Evolutionary conservation across 228 moss, liverwort and hornwort genomes (phyloP).

Genomic region (Sphagnum magellanicum): DNA sequence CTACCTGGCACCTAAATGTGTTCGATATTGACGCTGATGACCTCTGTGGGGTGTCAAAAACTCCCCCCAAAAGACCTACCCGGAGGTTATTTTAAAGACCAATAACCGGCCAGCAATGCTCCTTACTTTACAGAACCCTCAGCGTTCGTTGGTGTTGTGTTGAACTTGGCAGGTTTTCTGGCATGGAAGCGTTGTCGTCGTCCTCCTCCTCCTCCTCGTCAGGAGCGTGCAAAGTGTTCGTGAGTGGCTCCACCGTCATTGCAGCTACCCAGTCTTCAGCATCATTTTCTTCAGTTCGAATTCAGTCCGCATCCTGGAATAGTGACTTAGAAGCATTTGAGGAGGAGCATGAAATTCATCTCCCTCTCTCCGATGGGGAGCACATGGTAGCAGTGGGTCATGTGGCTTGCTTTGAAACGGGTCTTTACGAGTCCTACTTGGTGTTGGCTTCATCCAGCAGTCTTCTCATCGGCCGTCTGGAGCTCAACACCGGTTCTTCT

Average conservation of each 20-base stretch:
- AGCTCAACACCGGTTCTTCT: constrained; percentile 6
- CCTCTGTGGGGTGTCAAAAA: too few species aligned
- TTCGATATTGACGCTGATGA: too few species aligned
- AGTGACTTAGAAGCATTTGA: not conserved
- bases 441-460: constrained; percentile 15
- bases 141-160: too few species aligned
- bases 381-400: constrained; percentile 16
- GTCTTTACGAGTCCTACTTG: constrained; percentile 19
- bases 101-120: too few species aligned
- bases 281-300: not conserved
- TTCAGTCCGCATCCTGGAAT: constrained; percentile 1
- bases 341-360: not conserved
- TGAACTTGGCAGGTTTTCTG: too few species aligned
- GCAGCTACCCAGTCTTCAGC: not conserved
- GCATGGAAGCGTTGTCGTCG: too few species aligned
- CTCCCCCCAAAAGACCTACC: too few species aligned
- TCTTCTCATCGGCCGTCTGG: constrained; percentile 25
- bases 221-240: not conserved
- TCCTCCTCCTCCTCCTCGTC: not conserved
- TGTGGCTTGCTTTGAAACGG: constrained; percentile 28
- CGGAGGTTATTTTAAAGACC: too few species aligned
- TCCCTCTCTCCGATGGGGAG: constrained; percentile 21
- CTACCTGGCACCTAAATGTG: too few species aligned
- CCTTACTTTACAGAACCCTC: too few species aligned
- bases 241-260: constrained; percentile 1